These are phyloP conservation scores for Bruguiera gymnorhiza DNA, from an alignment of 345 rosid genomes.

Conservation along the genomic window DNA sequence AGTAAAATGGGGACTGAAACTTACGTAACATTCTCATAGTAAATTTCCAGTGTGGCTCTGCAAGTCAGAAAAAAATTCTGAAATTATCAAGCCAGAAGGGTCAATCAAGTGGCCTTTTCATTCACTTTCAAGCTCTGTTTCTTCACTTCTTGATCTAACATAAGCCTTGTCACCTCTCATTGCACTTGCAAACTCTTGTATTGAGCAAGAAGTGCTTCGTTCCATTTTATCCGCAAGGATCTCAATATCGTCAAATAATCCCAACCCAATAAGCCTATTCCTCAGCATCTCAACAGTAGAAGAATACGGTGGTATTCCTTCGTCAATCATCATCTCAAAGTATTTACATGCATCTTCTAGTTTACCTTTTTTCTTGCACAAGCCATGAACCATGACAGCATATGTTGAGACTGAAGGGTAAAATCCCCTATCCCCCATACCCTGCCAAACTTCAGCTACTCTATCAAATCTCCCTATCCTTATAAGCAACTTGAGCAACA, in stretches of 20 bases:
- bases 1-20: too few relatives aligned
- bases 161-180: slow-evolving; percentile 49
- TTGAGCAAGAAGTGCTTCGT: slow-evolving; percentile 53
- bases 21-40: too few relatives aligned
- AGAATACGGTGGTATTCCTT: slow-evolving; percentile 77
- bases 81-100: too few relatives aligned
- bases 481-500: slow-evolving; percentile 67
- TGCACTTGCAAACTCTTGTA: slow-evolving; percentile 57
- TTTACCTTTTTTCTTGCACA: slow-evolving; percentile 71
- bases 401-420: slow-evolving; percentile 77
- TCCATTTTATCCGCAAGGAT: slow-evolving; percentile 76
- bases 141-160: slow-evolving; percentile 22
- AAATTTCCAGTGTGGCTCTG: too few relatives aligned
- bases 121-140: slow-evolving; percentile 22
- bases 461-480: slow-evolving; percentile 75
- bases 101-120: too few relatives aligned
- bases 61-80: too few relatives aligned
- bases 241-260: slow-evolving; percentile 56
- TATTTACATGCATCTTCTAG: slow-evolving; percentile 76
- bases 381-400: slow-evolving; percentile 76
- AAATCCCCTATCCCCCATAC: slow-evolving; percentile 59
- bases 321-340: slow-evolving; percentile 93
- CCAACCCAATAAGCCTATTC: slow-evolving; percentile 53
- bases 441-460: slow-evolving; percentile 67
- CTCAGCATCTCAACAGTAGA: slow-evolving; percentile 72